phyloP scores from a whole-genome alignment of 2,329 filamentous ascomycete genomes.

The Diplodia corticola region DNA sequence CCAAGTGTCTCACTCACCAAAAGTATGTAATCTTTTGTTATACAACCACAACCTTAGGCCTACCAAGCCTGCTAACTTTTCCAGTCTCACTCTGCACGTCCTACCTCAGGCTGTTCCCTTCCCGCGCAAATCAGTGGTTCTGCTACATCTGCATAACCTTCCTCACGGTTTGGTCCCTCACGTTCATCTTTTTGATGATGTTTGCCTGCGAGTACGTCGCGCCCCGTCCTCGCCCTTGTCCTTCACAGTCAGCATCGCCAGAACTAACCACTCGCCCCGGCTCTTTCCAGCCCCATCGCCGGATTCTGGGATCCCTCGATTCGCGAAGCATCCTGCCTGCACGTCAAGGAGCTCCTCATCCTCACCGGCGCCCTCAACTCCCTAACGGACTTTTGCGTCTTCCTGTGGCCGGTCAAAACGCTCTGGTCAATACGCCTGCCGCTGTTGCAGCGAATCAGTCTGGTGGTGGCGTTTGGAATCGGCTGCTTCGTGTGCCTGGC shows the following conservation, averaged over 20 bases:
- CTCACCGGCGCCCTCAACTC: conserved; percentile 34
- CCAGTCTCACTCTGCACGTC: conserved; percentile 9
- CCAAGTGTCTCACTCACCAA: conserved; percentile 32
- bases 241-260: not conserved
- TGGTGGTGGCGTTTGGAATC: conserved; percentile 34
- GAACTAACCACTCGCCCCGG: not conserved
- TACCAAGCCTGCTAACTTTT: conserved; percentile 22
- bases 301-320: conserved; percentile 11
- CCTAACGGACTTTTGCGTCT: conserved; percentile 37
- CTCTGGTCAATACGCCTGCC: conserved; percentile 33
- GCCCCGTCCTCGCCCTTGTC: not conserved
- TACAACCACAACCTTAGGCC: conserved; percentile 23
- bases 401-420: conserved; percentile 36
- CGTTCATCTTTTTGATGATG: conserved; percentile 31
- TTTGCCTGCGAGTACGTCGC: conserved; percentile 35
- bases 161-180: conserved; percentile 28
- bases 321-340: conserved; percentile 30
- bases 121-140: conserved; percentile 33
- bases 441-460: conserved; percentile 31
- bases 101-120: conserved; percentile 32
- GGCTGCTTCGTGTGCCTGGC: conserved; percentile 36
- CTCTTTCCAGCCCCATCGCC: not conserved
- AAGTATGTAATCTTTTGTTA: conserved; percentile 24
- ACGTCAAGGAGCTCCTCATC: conserved; percentile 30
- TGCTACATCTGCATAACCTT: conserved; percentile 32